Evolutionary conservation across 805 yeast species (phyloP).

Genomic region (Wickerhamomyces queroliae): DNA sequence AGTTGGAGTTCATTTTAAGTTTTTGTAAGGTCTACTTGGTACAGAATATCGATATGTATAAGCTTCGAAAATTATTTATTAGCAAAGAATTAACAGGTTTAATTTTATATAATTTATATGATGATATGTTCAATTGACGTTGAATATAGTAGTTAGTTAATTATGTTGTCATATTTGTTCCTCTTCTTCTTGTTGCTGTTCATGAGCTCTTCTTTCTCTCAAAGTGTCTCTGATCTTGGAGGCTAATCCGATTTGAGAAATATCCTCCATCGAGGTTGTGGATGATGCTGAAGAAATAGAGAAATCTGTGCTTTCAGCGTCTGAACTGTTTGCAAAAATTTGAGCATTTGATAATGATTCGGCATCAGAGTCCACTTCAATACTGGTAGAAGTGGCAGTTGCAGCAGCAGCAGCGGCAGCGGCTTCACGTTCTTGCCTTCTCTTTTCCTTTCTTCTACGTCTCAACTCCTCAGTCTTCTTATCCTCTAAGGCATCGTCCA

Average conservation of each 20-base stretch:
- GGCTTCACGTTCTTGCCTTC: slow-evolving; percentile 14
- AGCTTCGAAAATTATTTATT: neutral
- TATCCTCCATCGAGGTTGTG: slow-evolving; percentile 8
- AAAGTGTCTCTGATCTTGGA: slow-evolving; percentile 21
- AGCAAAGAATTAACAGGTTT: neutral
- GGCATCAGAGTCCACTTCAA: slow-evolving; percentile 39
- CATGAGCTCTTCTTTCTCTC: slow-evolving; percentile 20
- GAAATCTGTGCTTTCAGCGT: slow-evolving; percentile 16
- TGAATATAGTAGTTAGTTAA: too few species aligned
- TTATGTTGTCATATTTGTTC: too few species aligned
- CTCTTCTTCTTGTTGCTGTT: neutral
- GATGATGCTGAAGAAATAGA: slow-evolving; percentile 23
- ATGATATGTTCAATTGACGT: too few species aligned
- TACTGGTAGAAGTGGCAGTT: slow-evolving; percentile 8
- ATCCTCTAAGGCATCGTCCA: slow-evolving; percentile 25
- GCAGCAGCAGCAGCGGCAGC: slow-evolving; percentile 7
- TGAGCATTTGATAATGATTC: slow-evolving; percentile 34
- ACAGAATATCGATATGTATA: too few species aligned
- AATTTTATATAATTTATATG: neutral
- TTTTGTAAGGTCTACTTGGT: too few species aligned
- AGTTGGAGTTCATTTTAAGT: slow-evolving; percentile 66
- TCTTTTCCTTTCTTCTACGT: slow-evolving; percentile 28
- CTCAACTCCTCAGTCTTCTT: slow-evolving; percentile 22
- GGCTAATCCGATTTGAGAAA: slow-evolving; percentile 18
- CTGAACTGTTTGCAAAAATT: slow-evolving; percentile 38